Percentiles rank a stretch among this genome's conserved stretches.
These are phyloP conservation scores for Lophium mytilinum DNA, from an alignment of 495 filamentous ascomycete species.

Conservation along the genomic window DNA sequence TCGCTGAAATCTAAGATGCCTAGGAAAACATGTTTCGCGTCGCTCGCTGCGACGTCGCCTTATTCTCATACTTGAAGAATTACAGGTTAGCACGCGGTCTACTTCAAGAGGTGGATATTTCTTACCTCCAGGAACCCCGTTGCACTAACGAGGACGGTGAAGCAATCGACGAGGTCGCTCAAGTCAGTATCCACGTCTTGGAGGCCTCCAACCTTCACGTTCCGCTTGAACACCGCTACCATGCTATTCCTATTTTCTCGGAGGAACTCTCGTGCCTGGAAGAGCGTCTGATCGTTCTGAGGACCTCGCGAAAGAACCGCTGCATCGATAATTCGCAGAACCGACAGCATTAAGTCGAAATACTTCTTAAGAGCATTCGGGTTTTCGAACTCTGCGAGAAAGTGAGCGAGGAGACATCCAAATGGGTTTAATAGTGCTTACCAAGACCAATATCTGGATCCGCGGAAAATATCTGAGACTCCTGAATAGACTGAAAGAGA, in stretches of 20 bases:
- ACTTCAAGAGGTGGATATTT: not conserved
- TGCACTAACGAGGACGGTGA: slow-evolving; percentile 49
- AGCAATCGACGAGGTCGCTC: slow-evolving; percentile 51
- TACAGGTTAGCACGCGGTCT: slow-evolving; percentile 1
- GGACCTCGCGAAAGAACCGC: slow-evolving; percentile 69
- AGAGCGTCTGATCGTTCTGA: slow-evolving; percentile 67
- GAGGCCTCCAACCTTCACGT: slow-evolving; percentile 63
- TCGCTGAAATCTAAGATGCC: not conserved
- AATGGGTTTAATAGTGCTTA: slow-evolving; percentile 31
- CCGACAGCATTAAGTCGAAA: slow-evolving; percentile 71
- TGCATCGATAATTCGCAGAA: slow-evolving; percentile 72
- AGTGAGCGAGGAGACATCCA: not conserved
- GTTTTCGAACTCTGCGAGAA: slow-evolving; percentile 51
- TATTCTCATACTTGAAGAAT: slow-evolving; percentile 16
- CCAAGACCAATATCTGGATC: slow-evolving; percentile 88
- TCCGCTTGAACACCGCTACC: slow-evolving; percentile 84
- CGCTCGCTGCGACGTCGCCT: slow-evolving; percentile 2
- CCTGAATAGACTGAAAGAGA: slow-evolving; percentile 73
- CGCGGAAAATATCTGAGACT: slow-evolving; percentile 73
- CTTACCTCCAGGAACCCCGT: slow-evolving; percentile 57
- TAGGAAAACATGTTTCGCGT: not conserved
- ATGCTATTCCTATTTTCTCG: slow-evolving; percentile 69
- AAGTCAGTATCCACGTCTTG: slow-evolving; percentile 35
- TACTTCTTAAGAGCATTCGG: slow-evolving; percentile 66
- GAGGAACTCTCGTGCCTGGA: slow-evolving; percentile 68